Evolutionary conservation across 2,329 filamentous ascomycete species (phyloP).

Genomic region (Neopestalotiopsis sp.): DNA sequence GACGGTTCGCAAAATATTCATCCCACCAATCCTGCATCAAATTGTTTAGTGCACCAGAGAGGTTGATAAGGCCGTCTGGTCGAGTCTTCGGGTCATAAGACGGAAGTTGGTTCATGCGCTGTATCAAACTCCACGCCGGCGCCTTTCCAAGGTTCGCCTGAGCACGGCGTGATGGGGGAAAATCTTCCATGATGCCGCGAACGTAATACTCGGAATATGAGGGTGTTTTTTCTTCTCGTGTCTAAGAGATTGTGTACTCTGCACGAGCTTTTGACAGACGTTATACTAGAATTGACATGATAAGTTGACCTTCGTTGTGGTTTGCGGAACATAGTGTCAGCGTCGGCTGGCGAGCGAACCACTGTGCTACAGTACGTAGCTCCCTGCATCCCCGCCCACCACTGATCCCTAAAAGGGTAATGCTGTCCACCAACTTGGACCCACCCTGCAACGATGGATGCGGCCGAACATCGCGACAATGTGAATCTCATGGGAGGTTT

Average conservation of each 20-base stretch:
- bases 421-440: background rate
- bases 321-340: no score
- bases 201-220: background rate
- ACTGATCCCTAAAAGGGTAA: background rate
- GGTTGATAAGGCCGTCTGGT: conserved; percentile 6
- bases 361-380: no score
- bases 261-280: no score
- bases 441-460: background rate
- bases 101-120: background rate
- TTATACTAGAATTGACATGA: no score
- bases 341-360: no score
- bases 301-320: no score
- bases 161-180: background rate
- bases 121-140: background rate
- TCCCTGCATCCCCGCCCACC: background rate
- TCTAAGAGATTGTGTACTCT: no score
- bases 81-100: background rate
- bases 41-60: background rate
- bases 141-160: background rate
- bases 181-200: background rate
- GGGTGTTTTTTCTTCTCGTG: no score
- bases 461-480: background rate
- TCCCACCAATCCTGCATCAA: conserved; percentile 2
- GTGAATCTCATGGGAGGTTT: background rate
- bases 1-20: background rate